Percentiles rank a stretch among this genome's conserved stretches.
phyloP scores from a whole-genome alignment of 2,329 filamentous ascomycete species.

The Neurospora sp. region DNA sequence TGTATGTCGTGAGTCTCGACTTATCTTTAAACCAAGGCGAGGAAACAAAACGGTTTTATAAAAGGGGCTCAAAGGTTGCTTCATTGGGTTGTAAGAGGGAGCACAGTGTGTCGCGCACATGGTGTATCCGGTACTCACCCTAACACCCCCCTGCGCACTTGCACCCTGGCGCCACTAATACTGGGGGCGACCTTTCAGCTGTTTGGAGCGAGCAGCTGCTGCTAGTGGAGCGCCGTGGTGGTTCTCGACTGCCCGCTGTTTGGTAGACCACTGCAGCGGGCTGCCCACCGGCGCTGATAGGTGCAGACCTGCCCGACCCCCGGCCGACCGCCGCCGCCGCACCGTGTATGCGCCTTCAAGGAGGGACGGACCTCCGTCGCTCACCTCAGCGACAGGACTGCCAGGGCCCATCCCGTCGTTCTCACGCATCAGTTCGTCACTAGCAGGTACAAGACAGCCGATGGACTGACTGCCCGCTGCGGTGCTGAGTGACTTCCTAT shows the following conservation, averaged over 20 bases:
- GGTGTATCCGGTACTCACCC: neutral
- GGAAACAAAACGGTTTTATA: neutral
- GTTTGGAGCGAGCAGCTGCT: neutral
- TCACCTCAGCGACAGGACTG: neutral
- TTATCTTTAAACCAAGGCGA: neutral
- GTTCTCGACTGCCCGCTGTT: neutral
- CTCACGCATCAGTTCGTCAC: neutral
- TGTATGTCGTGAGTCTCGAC: neutral
- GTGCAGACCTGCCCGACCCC: neutral
- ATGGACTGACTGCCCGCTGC: neutral
- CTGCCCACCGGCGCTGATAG: neutral
- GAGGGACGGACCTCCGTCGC: neutral
- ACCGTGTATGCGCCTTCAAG: neutral
- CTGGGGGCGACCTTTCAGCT: neutral
- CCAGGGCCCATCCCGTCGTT: neutral
- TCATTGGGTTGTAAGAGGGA: neutral
- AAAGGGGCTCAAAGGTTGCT: neutral
- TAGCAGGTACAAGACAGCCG: neutral
- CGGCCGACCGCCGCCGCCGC: neutral
- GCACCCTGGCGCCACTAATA: neutral
- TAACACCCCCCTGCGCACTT: neutral
- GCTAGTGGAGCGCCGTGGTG: neutral
- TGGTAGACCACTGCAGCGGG: neutral
- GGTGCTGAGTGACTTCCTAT: neutral
- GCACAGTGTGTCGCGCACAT: neutral